Percentiles rank a stretch among this genome's conserved stretches.
These are phyloP conservation scores for Calycina herbarum DNA, from an alignment of 2,329 filamentous ascomycete species.

Conservation along the genomic window DNA sequence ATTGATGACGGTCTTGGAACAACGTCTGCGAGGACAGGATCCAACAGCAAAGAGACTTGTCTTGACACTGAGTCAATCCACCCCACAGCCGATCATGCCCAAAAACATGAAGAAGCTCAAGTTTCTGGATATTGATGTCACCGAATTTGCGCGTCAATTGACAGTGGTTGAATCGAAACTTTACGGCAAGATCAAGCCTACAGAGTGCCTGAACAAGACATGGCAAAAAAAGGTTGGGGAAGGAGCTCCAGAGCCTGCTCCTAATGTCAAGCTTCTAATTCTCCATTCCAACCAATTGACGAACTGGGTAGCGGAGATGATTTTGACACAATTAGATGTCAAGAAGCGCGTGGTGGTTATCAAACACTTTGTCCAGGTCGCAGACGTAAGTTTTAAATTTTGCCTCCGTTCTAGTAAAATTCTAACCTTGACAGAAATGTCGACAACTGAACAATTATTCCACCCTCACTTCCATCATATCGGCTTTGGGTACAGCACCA, in stretches of 20 bases:
- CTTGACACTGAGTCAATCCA: constrained; percentile 78
- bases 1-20: constrained; percentile 83
- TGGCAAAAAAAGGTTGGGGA: constrained; percentile 95
- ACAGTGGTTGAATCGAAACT: constrained; percentile 95
- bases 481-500: constrained; percentile 88
- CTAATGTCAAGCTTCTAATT: constrained; percentile 95
- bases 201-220: constrained; percentile 96
- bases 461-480: constrained; percentile 95
- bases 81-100: constrained; percentile 85
- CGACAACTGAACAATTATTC: constrained; percentile 94
- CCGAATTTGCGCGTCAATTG: constrained; percentile 94
- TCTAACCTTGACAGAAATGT: constrained; percentile 68
- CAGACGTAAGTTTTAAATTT: constrained; percentile 69
- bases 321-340: constrained; percentile 88
- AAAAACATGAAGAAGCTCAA: constrained; percentile 99
- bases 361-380: constrained; percentile 95
- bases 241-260: constrained; percentile 79
- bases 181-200: constrained; percentile 93
- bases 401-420: constrained; percentile 20
- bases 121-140: constrained; percentile 93
- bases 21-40: constrained; percentile 85
- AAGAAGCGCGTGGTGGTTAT: constrained; percentile 97
- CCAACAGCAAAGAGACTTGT: constrained; percentile 82
- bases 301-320: constrained; percentile 99
- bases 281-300: constrained; percentile 98